Evolutionary conservation across 1,284 basidiomycete species (phyloP), one percentile per base, ranked within the genome.

Genomic region (Apiotrichum laibachii): DNA sequence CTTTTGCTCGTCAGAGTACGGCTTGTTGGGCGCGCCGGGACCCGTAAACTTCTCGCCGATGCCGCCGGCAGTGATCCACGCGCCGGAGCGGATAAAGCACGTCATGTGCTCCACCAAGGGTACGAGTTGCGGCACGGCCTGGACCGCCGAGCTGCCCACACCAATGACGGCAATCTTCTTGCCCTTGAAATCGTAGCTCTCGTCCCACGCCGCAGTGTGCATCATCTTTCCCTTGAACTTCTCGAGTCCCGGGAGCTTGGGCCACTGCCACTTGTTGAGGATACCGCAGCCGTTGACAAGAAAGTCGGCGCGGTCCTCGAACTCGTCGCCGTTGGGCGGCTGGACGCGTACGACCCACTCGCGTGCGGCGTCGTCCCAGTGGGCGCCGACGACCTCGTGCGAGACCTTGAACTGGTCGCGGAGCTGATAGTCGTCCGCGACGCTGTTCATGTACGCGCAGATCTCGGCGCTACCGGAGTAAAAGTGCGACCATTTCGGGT

Each of bases 241-340:
- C 51, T 68, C 59, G 15, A 67, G 50, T 0, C 66, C 64, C 43
- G 59, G 56, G 50, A 68, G 67, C 39, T 62, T 57, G 18, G 63
- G 66, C 72, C 71, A 73, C 57, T 68, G 68, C 71, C 71, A 72
- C 4, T 56, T 60, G 60, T 53, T 56, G 5, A 62, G 53, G n/a
- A 66, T 48, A 9, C 72, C 73, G 13, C 56, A 55, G 12, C 65
- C 70, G 64, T 74, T 74, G 57, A 71, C 60, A 46, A 75, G 59
- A 43, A 75, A 61, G 53, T 75, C 69, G 35, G 60, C 63, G 2
- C 42, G 43, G 56, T 74, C 72, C 34, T 57, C 58, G 16, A 61
- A 37, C 44, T 57, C 37, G 11, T 56, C 64, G 5, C 51, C 43
- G 18, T 58, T 58, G 19, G 56, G 52, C 11, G 53, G n/a, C 31